Evolutionary conservation across 2,329 filamentous ascomycete species (phyloP), one percentile per base, ranked within the genome.

Genomic region (Cladophialophora psammophila): DNA sequence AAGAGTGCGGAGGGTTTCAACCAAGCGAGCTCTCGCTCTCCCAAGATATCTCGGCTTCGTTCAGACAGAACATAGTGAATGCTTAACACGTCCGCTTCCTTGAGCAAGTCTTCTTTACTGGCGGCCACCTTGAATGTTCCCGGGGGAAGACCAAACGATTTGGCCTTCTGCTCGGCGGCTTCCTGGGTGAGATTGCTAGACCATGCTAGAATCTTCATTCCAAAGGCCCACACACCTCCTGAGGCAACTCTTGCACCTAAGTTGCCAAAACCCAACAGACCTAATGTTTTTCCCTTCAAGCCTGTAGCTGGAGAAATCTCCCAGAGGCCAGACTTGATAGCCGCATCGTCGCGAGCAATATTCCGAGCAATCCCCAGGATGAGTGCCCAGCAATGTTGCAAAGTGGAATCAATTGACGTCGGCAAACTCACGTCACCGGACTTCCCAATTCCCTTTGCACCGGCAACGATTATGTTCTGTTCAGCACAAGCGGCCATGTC

Each of bases 141-240:
- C 13, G 15, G 13, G 6, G 60, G 52, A 7, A 63, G 52, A 34
- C 40, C 50, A n/a, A 60, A 59, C 8, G 40, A 38, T 18, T 77
- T 72, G 73, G 77, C 40, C 74, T 83, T n/a, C 72, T 86, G 85
- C 72, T 96, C 91, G 0, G 92, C 82, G 85, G 52, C 89, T 88
- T 76, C 94, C 91, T 3, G 90, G 93, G 67, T 96, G 52, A 68
- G 77, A 72, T 91, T 93, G 45, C 85, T 80, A 74, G 91, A 94
- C 93, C 93, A 96, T 5, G 90, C 90, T 0, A 93, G 75, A 4
- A 95, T 80, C 18, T 82, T 84, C 91, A 95, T 94, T 9, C 90
- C 90, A 72, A 94, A 94, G 0, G 87, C 90, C 26, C 86, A 72
- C 36, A 85, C 79, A 73, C 91, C 89, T 65, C 93, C 90, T 73